A percentile compares a stretch with the other conserved stretches of the same genome.
These are phyloP conservation scores for Mucor velutinosus DNA, from an alignment of 371 early-diverging fungal species.

Conservation along the genomic window DNA sequence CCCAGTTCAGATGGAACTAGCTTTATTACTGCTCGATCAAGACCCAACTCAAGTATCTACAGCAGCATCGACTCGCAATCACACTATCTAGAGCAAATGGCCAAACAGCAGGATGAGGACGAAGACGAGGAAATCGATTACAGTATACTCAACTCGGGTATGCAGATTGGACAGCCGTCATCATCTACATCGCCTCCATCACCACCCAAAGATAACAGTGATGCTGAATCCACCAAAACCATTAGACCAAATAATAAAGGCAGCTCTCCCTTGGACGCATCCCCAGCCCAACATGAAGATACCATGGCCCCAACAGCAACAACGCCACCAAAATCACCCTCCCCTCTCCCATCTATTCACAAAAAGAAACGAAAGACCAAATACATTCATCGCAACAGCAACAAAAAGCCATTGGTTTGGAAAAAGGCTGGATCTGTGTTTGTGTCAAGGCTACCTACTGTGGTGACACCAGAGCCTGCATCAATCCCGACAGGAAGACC, in stretches of 20 bases:
- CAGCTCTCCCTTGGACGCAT: background rate
- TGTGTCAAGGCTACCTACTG: constrained; percentile 1
- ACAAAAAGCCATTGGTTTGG: constrained; percentile 21
- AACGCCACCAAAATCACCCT: background rate
- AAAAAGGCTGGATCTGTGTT: constrained; percentile 31
- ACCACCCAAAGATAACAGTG: background rate
- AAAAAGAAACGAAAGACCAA: background rate
- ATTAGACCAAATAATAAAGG: constrained; percentile 7
- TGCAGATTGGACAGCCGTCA: background rate
- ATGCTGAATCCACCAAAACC: constrained; percentile 11
- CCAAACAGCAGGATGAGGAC: constrained; percentile 5
- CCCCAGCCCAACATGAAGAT: background rate
- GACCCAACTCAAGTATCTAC: background rate
- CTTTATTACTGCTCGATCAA: constrained; percentile 18
- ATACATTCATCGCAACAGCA: background rate
- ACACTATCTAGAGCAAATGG: background rate
- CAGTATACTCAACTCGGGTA: background rate
- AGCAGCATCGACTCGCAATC: background rate
- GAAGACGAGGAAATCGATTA: constrained; percentile 15
- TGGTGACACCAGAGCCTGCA: background rate
- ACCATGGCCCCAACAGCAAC: background rate
- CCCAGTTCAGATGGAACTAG: constrained; percentile 19
- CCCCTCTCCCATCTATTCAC: background rate
- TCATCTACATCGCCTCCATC: background rate
- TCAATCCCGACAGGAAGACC: constrained; percentile 2